These are phyloP conservation scores for Lepidium didymum DNA, from an alignment of 345 rosid genomes.

Conservation along the genomic window DNA sequence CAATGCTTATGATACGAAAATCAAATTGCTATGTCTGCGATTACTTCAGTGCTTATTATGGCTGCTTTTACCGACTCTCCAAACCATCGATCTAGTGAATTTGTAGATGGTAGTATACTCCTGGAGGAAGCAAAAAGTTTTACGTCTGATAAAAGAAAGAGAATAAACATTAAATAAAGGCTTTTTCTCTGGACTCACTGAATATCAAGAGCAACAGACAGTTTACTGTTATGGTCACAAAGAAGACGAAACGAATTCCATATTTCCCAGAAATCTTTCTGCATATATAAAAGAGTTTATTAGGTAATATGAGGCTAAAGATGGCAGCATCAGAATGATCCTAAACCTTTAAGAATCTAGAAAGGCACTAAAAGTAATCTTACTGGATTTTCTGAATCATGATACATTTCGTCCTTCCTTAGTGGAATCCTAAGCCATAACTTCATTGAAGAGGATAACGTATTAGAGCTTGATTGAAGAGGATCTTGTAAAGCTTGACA, in stretches of 20 bases:
- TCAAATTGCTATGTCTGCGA: not conserved
- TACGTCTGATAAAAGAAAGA: not conserved
- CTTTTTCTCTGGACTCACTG: slow-evolving; percentile 40
- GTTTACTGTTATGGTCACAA: slow-evolving; percentile 71
- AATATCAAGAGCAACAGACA: slow-evolving; percentile 65
- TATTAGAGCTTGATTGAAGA: not conserved
- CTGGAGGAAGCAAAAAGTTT: not conserved
- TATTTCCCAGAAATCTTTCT: slow-evolving; percentile 81
- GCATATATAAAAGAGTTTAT: not conserved
- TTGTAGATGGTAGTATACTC: slow-evolving; percentile 41
- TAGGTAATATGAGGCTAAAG: not conserved
- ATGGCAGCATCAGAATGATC: not conserved
- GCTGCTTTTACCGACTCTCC: slow-evolving; percentile 78
- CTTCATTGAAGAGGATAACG: not conserved
- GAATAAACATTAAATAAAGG: not conserved
- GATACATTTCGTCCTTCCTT: slow-evolving; percentile 16
- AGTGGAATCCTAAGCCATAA: slow-evolving; percentile 12
- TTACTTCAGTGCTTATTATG: slow-evolving; percentile 56
- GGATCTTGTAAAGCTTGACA: not conserved
- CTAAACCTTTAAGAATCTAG: not conserved
- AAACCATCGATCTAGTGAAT: slow-evolving; percentile 72
- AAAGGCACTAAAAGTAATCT: slow-evolving; percentile 14
- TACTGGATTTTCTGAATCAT: slow-evolving; percentile 41
- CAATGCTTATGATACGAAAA: not conserved
- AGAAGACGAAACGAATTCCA: slow-evolving; percentile 82